Base-by-base conservation (phyloP, 305 asterid genomes). In the Fraxinus velutina region DNA sequence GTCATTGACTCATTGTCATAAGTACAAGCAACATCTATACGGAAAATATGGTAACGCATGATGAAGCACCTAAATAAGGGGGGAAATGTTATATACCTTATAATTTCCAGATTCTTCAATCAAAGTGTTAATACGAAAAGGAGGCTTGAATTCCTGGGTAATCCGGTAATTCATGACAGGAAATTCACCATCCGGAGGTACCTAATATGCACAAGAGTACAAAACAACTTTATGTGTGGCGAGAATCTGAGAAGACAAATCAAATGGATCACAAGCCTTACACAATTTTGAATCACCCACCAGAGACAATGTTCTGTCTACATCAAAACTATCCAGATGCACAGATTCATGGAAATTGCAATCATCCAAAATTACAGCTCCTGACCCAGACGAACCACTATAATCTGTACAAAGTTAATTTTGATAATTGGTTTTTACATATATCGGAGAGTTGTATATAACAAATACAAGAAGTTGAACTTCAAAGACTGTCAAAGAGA, bases 271-370 rank as follows among this genome's bases (percentile, higher is more conserved):
- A 19, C 22, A 77, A 77, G 78, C 36, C 80, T 79, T 57, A 37
- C 68, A 82, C 75, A 33, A 84, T 47, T 75, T 36, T 60, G 80
- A 73, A 70, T 33, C 82, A 84, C 90, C 87, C 89, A 96, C 99
- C 91, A 96, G 91, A 86, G 93, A 84, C 88, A 96, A 81, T 68
- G 99, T 94, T 90, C 94, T 89, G 84, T 96, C 99, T 74, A 94
- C 91, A 70, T 96, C 99, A 85, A 96, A 96, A 87, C 83, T 96
- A 83, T 94, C 99, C 86, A 93, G 93, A 88, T 93, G 97, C 73
- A 96, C 99, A 78, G 99, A 96, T 88, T 96, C 99, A 52, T 96
- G 99, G 90, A 96, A 96, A 89, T 96, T 96, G 92, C 99, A 96
- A 87, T 96, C 99, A 88, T 96, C 99, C 90, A 96, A 86, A 84